Conservation (phyloP, 176 grass and related monocot genomes). For the Otatea glauca region DNA sequence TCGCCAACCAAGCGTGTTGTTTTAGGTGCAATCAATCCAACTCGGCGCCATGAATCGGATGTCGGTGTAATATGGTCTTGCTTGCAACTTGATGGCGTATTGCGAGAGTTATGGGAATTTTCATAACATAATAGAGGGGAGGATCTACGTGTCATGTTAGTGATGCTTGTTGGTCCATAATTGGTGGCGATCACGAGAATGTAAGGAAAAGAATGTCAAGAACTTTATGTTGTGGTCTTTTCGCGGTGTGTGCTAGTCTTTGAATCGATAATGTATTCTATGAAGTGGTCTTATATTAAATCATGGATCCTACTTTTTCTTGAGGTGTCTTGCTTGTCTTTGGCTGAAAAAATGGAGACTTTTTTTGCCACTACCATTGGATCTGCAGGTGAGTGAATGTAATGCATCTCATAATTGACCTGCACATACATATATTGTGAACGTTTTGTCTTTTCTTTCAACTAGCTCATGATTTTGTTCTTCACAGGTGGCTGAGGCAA, state of each 20-base stretch:
- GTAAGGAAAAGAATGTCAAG: slow-evolving; percentile 42
- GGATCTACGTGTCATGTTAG: slow-evolving; percentile 31
- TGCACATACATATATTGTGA: slow-evolving; percentile 21
- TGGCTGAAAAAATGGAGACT: slow-evolving; percentile 95
- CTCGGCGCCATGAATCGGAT: too few species aligned
- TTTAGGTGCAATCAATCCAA: too few species aligned
- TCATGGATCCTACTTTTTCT: slow-evolving; percentile 46
- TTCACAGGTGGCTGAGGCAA: slow-evolving; percentile 59
- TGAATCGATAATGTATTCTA: slow-evolving; percentile 36
- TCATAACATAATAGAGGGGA: too few species aligned
- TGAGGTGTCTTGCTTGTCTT: slow-evolving; percentile 83
- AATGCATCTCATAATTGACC: slow-evolving; percentile 20
- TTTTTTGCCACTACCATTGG: slow-evolving; percentile 66
- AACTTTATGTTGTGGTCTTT: slow-evolving; percentile 51
- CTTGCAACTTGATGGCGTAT: too few species aligned
- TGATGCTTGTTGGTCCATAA: slow-evolving; percentile 36
- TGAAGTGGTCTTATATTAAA: slow-evolving; percentile 47
- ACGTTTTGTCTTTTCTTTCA: slow-evolving; percentile 24
- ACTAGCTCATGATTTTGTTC: slow-evolving; percentile 23
- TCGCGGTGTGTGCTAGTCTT: slow-evolving; percentile 38
- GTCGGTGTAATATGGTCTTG: too few species aligned
- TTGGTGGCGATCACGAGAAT: slow-evolving; percentile 46
- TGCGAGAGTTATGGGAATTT: too few species aligned
- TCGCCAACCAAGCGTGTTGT: too few species aligned
- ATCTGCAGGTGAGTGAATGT: slow-evolving; percentile 72